Evolutionary conservation across 192 early-diverging fungal species (phyloP).

Genomic region (Entophlyctis helioformis): DNA sequence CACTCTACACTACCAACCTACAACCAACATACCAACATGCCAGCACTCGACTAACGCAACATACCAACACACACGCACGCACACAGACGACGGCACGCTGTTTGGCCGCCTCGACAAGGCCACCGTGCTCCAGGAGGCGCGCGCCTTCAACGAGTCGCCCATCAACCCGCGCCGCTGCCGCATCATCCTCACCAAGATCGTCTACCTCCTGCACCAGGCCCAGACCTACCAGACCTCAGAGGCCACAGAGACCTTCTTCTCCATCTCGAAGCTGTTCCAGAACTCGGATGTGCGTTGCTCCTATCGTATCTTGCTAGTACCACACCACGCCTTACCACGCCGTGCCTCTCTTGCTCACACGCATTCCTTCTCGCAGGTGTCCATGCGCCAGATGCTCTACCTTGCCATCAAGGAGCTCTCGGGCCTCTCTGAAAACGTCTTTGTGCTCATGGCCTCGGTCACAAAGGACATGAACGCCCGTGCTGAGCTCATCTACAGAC

Average conservation of each 20-base stretch:
- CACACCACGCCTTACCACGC: too few species aligned
- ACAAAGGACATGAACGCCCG: slow-evolving; percentile 96
- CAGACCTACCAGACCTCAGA: slow-evolving; percentile 86
- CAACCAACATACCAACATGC: too few species aligned
- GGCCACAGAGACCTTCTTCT: slow-evolving; percentile 96
- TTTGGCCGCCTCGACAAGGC: slow-evolving; percentile 86
- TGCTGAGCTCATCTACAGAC: slow-evolving; percentile 79
- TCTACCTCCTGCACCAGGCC: slow-evolving; percentile 82
- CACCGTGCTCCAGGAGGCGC: slow-evolving; percentile 87
- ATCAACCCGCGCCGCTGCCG: slow-evolving; percentile 92
- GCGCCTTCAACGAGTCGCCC: slow-evolving; percentile 92
- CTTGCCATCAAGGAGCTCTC: slow-evolving; percentile 94
- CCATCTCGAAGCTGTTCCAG: slow-evolving; percentile 96
- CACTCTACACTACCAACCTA: too few species aligned
- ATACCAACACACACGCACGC: too few species aligned
- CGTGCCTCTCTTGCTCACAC: too few species aligned
- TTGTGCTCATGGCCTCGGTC: slow-evolving; percentile 91
- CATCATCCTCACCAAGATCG: slow-evolving; percentile 82
- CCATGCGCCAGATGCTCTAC: slow-evolving; percentile 94
- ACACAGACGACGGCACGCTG: slow-evolving; percentile 59
- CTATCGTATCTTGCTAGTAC: too few species aligned
- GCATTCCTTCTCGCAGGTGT: slow-evolving; percentile 51
- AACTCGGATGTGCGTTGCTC: slow-evolving; percentile 64
- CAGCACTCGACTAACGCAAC: too few species aligned
- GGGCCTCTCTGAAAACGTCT: slow-evolving; percentile 85